phyloP scores from a whole-genome alignment of 164 flowering plant genomes.

The Stephania cephalantha region DNA sequence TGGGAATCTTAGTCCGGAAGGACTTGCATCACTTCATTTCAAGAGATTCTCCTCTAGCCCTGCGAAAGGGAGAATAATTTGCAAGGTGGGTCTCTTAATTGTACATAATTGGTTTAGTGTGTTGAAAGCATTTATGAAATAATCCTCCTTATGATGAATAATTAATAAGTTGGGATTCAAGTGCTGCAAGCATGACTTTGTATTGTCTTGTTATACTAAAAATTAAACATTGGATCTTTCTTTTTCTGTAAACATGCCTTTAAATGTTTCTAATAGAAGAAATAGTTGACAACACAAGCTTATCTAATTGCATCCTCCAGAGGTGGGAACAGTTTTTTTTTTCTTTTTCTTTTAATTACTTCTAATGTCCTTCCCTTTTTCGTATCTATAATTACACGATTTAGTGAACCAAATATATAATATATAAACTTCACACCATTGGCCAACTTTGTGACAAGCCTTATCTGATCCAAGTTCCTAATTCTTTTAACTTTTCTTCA shows the following conservation, averaged over 20 bases:
- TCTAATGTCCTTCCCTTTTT: neutral
- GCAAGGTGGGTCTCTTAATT: slow-evolving; percentile 58
- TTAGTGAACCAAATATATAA: neutral
- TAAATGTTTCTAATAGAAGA: neutral
- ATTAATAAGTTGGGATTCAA: neutral
- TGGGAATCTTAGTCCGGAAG: slow-evolving; percentile 65
- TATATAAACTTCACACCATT: neutral
- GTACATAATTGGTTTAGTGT: neutral
- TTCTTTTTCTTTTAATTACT: neutral
- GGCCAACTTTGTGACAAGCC: neutral
- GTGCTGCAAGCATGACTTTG: neutral
- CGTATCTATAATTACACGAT: neutral
- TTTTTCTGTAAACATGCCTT: neutral
- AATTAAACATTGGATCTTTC: neutral
- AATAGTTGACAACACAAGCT: neutral
- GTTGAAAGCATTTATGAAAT: neutral
- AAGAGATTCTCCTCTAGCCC: slow-evolving; percentile 57
- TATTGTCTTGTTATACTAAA: neutral
- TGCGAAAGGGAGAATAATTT: slow-evolving; percentile 50
- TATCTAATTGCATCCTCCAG: neutral
- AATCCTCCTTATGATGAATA: neutral
- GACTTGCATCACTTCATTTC: slow-evolving; percentile 59
- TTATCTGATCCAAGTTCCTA: neutral
- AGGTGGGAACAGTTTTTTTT: neutral
- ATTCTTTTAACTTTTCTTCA: neutral